Evolutionary conservation across 1,284 basidiomycete species (phyloP).

Genomic region (Sporisorium reilianum): DNA sequence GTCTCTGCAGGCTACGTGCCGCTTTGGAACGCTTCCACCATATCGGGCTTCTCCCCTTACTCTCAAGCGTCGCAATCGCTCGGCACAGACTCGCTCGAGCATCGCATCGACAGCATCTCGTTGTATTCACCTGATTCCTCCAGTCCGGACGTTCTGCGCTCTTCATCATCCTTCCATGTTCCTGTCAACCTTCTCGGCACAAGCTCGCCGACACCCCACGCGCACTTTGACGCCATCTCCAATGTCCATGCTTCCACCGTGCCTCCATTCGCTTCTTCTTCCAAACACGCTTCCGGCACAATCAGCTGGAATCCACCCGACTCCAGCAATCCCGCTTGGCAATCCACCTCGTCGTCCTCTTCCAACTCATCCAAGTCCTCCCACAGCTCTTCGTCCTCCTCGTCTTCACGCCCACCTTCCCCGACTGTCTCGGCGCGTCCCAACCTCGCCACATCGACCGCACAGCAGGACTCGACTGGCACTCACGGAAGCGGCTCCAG

Average conservation of each 20-base stretch:
- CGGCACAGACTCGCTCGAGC: slow-evolving; percentile 4
- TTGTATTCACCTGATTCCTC: slow-evolving; percentile 8
- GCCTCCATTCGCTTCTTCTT: slow-evolving; percentile 1
- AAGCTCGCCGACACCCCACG: neutral
- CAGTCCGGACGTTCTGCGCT: neutral
- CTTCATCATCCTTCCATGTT: slow-evolving; percentile 8
- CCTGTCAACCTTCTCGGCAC: slow-evolving; percentile 19
- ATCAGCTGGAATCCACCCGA: slow-evolving; percentile 12
- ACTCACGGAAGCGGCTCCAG: slow-evolving; percentile 37
- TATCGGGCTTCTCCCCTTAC: neutral
- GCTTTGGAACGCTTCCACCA: slow-evolving; percentile 26
- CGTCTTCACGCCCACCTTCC: slow-evolving; percentile 30
- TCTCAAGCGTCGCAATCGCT: neutral
- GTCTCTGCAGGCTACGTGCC: slow-evolving; percentile 25
- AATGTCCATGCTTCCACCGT: neutral
- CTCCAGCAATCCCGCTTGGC: slow-evolving; percentile 17
- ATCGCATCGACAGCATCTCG: slow-evolving; percentile 5
- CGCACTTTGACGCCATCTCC: neutral
- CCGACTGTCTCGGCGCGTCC: slow-evolving; percentile 33
- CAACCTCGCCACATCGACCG: slow-evolving; percentile 31
- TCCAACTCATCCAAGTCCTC: slow-evolving; percentile 29
- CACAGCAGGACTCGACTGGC: slow-evolving; percentile 34
- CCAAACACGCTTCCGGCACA: neutral
- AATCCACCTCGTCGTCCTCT: slow-evolving; percentile 23
- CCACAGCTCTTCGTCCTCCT: slow-evolving; percentile 30